Evolutionary conservation across 108 stramenopile species (phyloP).

Genomic region (Skeletonema marinoi): DNA sequence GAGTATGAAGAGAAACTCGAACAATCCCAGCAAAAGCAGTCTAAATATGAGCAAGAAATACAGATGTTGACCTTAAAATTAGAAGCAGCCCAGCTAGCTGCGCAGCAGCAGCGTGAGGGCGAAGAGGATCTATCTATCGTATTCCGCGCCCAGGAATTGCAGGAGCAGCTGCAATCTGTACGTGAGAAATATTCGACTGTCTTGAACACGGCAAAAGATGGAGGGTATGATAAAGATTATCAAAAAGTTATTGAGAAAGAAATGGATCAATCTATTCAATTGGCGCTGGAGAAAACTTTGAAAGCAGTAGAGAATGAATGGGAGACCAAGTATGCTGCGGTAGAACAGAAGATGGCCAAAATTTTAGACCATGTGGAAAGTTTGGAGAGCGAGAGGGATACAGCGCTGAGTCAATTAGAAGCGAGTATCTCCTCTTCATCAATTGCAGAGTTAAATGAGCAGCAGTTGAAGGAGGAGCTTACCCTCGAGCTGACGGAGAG

Average conservation of each 20-base stretch:
- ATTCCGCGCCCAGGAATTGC: conserved; percentile 25
- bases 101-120: conserved; percentile 4
- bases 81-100: conserved; percentile 40
- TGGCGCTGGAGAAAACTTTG: conserved; percentile 27
- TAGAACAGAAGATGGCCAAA: conserved; percentile 25
- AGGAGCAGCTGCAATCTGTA: conserved; percentile 27
- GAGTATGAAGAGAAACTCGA: conserved; percentile 12
- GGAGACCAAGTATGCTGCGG: conserved; percentile 23
- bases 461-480: conserved; percentile 24
- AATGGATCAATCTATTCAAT: conserved; percentile 45
- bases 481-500: conserved; percentile 13
- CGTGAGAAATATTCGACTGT: conserved; percentile 34
- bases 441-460: not conserved
- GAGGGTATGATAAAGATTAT: not conserved
- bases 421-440: conserved; percentile 7
- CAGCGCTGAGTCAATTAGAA: conserved; percentile 10
- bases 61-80: conserved; percentile 36
- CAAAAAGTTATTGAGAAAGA: conserved; percentile 29
- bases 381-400: conserved; percentile 28
- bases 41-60: conserved; percentile 31
- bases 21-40: conserved; percentile 14
- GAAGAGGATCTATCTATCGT: not conserved
- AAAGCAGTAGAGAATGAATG: conserved; percentile 31
- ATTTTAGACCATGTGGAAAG: conserved; percentile 17
- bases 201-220: conserved; percentile 1